phyloP scores from a whole-genome alignment of 176 grass and related monocot genomes.

The Ensete glaucum region DNA sequence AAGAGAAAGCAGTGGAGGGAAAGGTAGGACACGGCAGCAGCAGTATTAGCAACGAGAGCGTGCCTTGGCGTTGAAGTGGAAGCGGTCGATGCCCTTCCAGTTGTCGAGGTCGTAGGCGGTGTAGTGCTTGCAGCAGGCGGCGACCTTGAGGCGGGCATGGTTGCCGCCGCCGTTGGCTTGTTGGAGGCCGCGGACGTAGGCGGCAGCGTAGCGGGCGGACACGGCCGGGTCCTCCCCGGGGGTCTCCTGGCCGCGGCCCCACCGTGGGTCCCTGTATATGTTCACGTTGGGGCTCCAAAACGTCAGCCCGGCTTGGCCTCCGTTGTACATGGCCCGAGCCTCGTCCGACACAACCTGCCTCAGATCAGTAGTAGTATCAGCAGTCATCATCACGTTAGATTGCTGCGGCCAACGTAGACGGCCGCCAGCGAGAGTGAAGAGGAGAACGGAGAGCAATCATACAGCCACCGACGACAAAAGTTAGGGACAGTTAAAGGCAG shows the following conservation, averaged over 20 bases:
- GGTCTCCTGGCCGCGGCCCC: conserved; percentile 79
- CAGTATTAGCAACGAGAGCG: background rate
- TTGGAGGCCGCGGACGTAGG: conserved; percentile 70
- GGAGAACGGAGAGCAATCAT: too few relatives aligned
- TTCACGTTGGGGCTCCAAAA: conserved; percentile 92
- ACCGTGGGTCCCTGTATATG: conserved; percentile 77
- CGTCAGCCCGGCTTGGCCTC: conserved; percentile 51
- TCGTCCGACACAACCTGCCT: conserved; percentile 65
- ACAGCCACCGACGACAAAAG: too few relatives aligned
- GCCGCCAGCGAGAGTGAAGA: too few relatives aligned
- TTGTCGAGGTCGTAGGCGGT: conserved; percentile 92
- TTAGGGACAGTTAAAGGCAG: too few relatives aligned
- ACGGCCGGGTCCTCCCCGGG: conserved; percentile 74
- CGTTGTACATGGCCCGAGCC: conserved; percentile 78
- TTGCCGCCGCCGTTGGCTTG: conserved; percentile 25
- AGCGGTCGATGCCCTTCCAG: conserved; percentile 56
- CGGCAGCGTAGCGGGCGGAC: conserved; percentile 43
- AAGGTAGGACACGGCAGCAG: background rate
- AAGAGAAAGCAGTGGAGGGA: background rate
- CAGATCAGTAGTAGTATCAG: too few relatives aligned
- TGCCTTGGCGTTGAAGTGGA: conserved; percentile 77
- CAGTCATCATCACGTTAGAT: too few relatives aligned
- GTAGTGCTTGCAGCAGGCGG: conserved; percentile 97
- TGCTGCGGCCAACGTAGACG: too few relatives aligned
- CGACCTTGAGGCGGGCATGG: conserved; percentile 46